These are phyloP conservation scores for Lyophyllum atratum DNA, from an alignment of 768 basidiomycete genomes.

Conservation along the genomic window DNA sequence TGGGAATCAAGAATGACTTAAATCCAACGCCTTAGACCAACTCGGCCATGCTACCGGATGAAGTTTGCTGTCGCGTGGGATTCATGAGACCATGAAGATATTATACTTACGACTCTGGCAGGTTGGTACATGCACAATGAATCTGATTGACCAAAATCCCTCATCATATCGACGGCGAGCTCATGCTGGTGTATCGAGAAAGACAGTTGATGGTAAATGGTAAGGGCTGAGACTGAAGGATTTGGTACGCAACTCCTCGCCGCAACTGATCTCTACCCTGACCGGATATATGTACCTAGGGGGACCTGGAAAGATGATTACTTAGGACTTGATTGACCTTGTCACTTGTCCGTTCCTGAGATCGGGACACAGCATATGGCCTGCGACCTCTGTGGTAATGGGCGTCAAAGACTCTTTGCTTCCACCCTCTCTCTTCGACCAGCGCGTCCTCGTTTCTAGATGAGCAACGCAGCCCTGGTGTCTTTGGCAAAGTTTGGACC, in stretches of 20 bases:
- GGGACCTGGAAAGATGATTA: background rate
- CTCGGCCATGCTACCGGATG: slow-evolving; percentile 73
- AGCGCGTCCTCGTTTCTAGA: background rate
- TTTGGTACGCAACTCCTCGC: background rate
- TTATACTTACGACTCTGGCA: too few relatives aligned
- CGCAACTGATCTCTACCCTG: background rate
- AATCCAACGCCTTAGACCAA: slow-evolving; percentile 93
- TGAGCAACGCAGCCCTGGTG: background rate
- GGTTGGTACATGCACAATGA: too few relatives aligned
- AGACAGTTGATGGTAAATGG: too few relatives aligned
- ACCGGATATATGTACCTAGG: background rate
- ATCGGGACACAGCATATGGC: slow-evolving; percentile 8
- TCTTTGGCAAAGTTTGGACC: background rate
- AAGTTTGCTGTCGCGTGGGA: rapidly evolving
- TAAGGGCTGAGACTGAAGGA: background rate
- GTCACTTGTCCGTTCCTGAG: background rate
- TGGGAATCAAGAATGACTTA: slow-evolving; percentile 77
- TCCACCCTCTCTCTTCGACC: slow-evolving; percentile 2
- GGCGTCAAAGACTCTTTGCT: slow-evolving; percentile 3
- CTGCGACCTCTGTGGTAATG: background rate
- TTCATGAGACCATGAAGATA: background rate
- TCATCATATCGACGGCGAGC: too few relatives aligned
- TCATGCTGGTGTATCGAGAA: too few relatives aligned
- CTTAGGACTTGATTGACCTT: too few relatives aligned
- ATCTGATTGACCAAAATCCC: background rate